Base-by-base conservation (phyloP, 1,139 yeast genomes). In the Yamadazyma diddensiae region DNA sequence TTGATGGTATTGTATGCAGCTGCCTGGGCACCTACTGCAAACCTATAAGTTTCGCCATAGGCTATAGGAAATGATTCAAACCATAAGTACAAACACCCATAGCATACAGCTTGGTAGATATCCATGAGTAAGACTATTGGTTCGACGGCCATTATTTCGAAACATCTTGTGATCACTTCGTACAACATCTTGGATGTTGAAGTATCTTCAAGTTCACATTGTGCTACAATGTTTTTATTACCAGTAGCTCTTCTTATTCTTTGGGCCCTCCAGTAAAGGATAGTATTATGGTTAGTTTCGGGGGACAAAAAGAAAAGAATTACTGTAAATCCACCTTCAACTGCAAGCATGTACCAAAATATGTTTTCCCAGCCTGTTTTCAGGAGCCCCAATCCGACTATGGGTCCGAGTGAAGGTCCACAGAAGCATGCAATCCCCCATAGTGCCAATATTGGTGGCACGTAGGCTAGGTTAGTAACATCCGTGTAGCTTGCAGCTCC, bases 201-300 rank as follows among this genome's bases (percentile, higher is more conserved):
- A 29, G 59, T 34, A 61, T 49, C 38, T 47, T 57, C 72, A 54
- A 65, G 38, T 56, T 71, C 54, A 54, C 79, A 52, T 22, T 57
- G 57, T 18, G 72, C 55, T 34, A 60, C 66, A 29, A 68, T 60
- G 14, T 55, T 58, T 50, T 52, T 34, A 40, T 52, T 60, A 2
- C 76, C 76, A 7, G 81, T 73, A 11, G 55, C 37, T 28, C 57
- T 55, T 46, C 81, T 59, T 34, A 76, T 54, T 36, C 77, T 53
- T 24, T 50, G 41, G 1, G 82, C 82, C 41, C 67, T 61, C 36
- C 77, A 57, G 33, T 63, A 50, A 8, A 77, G 53, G 15, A 79
- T 49, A 3, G 75, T 66, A 17, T 59, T 58, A n/a, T 51, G 64
- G 30, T 61, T 70, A 4, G 82, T 72, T 52, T 79, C 84, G 0